Conservation (phyloP, 164 flowering plant species). For the Aristolochia contorta region DNA sequence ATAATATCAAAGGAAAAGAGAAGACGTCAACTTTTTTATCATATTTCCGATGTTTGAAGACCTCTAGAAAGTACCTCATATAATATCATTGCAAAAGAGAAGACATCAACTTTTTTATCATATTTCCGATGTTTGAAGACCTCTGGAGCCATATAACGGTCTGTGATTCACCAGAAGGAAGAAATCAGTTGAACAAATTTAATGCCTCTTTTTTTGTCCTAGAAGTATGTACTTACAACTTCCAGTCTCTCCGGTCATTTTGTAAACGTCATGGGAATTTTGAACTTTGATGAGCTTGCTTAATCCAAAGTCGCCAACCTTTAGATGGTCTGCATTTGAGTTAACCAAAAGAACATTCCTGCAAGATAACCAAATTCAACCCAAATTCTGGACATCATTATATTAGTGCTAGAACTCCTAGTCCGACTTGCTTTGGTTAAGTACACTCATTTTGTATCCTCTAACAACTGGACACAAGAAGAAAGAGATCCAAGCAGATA, state of each 20-base stretch:
- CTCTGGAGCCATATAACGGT: conserved; percentile 99
- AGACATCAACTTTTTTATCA: conserved; percentile 98
- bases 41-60: conserved; percentile 92
- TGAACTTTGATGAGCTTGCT: conserved; percentile 97
- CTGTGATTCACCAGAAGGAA: conserved; percentile 26
- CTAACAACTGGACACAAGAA: too few relatives aligned
- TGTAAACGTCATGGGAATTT: conserved; percentile 91
- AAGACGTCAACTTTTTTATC: conserved; percentile 99
- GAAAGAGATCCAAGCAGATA: too few relatives aligned
- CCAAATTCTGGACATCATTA: too few relatives aligned
- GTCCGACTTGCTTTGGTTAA: too few relatives aligned
- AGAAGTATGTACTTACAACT: conserved; percentile 60
- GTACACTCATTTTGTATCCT: too few relatives aligned
- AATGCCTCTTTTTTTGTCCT: background rate
- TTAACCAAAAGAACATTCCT: conserved; percentile 98
- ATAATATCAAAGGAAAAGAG: conserved; percentile 95
- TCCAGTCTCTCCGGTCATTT: conserved; percentile 99
- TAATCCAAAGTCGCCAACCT: conserved; percentile 98
- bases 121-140: conserved; percentile 96
- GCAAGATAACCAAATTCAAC: conserved; percentile 6
- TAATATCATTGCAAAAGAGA: conserved; percentile 96
- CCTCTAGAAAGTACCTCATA: conserved; percentile 97
- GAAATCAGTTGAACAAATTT: conserved; percentile 4
- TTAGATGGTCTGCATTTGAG: conserved; percentile 88
- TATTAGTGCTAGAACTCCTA: too few relatives aligned